phyloP scores from a whole-genome alignment of 371 early-diverging fungal species.

The Encephalitozoon cuniculi region DNA sequence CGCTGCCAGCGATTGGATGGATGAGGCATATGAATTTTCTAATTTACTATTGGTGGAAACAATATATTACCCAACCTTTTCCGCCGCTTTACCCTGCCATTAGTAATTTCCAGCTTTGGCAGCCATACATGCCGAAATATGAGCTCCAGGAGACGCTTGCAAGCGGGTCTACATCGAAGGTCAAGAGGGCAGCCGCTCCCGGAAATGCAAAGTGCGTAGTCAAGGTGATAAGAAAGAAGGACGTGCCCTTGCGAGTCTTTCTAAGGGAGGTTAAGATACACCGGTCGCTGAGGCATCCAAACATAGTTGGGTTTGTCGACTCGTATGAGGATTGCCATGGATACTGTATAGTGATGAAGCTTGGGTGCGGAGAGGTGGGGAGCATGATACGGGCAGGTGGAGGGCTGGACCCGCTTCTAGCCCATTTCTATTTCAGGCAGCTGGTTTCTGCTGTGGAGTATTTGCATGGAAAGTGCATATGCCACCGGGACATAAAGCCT shows the following conservation, averaged over 20 bases:
- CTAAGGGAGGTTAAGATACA: conserved; percentile 73
- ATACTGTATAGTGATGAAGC: conserved; percentile 73
- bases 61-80: neutral
- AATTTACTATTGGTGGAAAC: neutral
- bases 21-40: too few relatives aligned
- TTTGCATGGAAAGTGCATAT: conserved; percentile 62
- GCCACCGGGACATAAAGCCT: conserved; percentile 65
- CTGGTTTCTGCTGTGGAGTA: conserved; percentile 62
- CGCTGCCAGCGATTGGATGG: neutral
- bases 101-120: neutral
- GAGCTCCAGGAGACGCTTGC: conserved; percentile 42
- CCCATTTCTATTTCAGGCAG: conserved; percentile 68
- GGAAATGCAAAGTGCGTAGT: conserved; percentile 49
- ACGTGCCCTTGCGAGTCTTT: neutral
- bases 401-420: conserved; percentile 65
- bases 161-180: conserved; percentile 43
- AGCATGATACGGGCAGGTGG: conserved; percentile 65
- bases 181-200: conserved; percentile 36
- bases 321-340: conserved; percentile 63
- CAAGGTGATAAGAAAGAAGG: conserved; percentile 49
- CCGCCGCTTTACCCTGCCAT: neutral
- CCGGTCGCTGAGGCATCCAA: conserved; percentile 69
- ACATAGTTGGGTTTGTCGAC: conserved; percentile 67
- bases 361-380: conserved; percentile 62
- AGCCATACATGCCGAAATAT: conserved; percentile 19